Base-by-base conservation (phyloP, 2,329 filamentous ascomycete species). In the Fusarium bactridioides region DNA sequence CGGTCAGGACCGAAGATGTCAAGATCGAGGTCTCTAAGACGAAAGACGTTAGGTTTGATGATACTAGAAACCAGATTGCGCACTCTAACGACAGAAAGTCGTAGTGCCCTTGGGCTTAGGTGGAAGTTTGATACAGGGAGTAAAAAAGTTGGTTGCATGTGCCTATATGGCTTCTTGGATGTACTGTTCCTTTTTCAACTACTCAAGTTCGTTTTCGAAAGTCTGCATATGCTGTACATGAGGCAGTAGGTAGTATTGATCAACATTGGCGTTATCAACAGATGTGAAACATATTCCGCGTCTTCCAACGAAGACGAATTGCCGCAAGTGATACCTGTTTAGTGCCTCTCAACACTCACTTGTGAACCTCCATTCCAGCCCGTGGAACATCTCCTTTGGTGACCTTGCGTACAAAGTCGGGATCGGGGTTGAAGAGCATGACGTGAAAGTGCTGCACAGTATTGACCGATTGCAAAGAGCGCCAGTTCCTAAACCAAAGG, bases 381-480 rank as follows among this genome's bases (percentile, higher is more conserved):
- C 93, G 85, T 4, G 93, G 90, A 48, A 92, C 84, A 82, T 97
- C 94, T 18, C 91, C 92, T 41, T 89, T 84, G 10, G 94, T 97
- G 69, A 97, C 86, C 61, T 89, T 83, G 57, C 84, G 83, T 50
- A 97, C 82, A 74, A 97, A 94, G 7, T 84, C 86, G 43, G 86
- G 84, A 75, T 95, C 91, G 2, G 94, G 91, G 74, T 93, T 86
- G 80, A 91, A 93, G 60, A 98, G 84, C 94, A 98, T 94, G 78
- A 98, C 92, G 81, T 98, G 95, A 78, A 98, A 96, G 80, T 98
- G 95, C 84, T 98, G 95, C 16, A 98, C 89, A 2, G 93, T 90
- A 76, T 94, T 90, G 33, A 98, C 89, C 29, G 92, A 96, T 84
- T 97, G 97, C 74, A 98, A 83, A 21, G 88, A 89, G 60, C 86